A percentile compares a stretch with the other conserved stretches of the same genome.
Evolutionary conservation across 306 rosid species (phyloP).

Genomic region (Oxytropis ochrocephala): DNA sequence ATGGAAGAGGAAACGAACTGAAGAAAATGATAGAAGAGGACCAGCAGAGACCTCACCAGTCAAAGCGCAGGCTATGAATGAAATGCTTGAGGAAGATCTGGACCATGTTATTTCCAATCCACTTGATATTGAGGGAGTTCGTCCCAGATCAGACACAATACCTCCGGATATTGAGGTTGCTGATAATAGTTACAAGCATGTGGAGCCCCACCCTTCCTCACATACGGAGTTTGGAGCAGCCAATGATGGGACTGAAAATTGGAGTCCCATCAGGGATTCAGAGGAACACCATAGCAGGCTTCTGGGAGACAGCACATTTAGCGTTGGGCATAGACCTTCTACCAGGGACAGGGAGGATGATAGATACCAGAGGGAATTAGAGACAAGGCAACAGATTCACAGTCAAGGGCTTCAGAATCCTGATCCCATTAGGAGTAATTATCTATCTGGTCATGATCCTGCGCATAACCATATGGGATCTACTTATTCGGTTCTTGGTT

Average conservation of each 20-base stretch:
- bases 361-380: slow-evolving; percentile 24
- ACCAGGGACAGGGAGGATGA: slow-evolving; percentile 29
- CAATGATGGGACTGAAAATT: slow-evolving; percentile 13
- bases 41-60: slow-evolving; percentile 24
- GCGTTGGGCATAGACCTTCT: slow-evolving; percentile 26
- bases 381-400: slow-evolving; percentile 26
- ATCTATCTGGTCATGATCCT: slow-evolving; percentile 27
- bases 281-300: slow-evolving; percentile 29
- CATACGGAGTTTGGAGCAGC: slow-evolving; percentile 12
- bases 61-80: slow-evolving; percentile 15
- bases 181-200: background rate
- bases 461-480: slow-evolving; percentile 14
- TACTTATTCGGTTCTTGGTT: slow-evolving; percentile 22
- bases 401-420: slow-evolving; percentile 33
- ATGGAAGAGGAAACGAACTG: slow-evolving; percentile 26
- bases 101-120: slow-evolving; percentile 15
- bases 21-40: slow-evolving; percentile 15
- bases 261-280: slow-evolving; percentile 26
- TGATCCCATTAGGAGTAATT: slow-evolving; percentile 14
- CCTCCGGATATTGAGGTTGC: slow-evolving; percentile 26
- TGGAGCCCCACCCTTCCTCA: slow-evolving; percentile 25
- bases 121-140: slow-evolving; percentile 17
- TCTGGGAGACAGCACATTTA: slow-evolving; percentile 19
- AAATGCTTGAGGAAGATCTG: slow-evolving; percentile 14
- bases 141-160: slow-evolving; percentile 9